A percentile compares a stretch with the other conserved stretches of the same genome.
These are phyloP conservation scores for Lycium barbarum DNA, from an alignment of 257 asterid species.

Conservation along the genomic window DNA sequence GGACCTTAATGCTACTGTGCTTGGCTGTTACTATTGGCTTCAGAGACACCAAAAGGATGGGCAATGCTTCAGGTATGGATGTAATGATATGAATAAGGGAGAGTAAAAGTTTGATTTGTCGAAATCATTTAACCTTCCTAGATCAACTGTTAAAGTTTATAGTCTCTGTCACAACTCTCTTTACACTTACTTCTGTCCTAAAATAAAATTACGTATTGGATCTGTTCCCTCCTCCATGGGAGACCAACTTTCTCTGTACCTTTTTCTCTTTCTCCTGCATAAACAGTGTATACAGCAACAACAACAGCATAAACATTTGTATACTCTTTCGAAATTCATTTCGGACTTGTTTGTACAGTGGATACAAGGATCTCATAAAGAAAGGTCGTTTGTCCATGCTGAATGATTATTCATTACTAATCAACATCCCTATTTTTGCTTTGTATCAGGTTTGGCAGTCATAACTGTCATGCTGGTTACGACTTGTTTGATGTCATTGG, in stretches of 20 bases:
- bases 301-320: not conserved
- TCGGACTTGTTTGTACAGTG: not conserved
- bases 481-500: conserved; percentile 92
- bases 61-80: conserved; percentile 75
- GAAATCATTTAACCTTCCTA: not conserved
- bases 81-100: conserved; percentile 1
- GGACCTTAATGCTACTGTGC: conserved; percentile 81
- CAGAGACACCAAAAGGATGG: conserved; percentile 41
- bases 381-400: not conserved
- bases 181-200: not conserved
- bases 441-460: conserved; percentile 77
- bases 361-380: not conserved
- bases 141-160: not conserved
- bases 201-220: not conserved
- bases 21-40: conserved; percentile 89
- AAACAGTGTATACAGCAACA: not conserved
- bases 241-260: not conserved
- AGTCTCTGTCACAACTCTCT: not conserved
- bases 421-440: conserved; percentile 3
- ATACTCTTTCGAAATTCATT: not conserved
- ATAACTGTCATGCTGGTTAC: conserved; percentile 97
- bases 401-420: not conserved
- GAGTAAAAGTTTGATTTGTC: not conserved
- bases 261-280: not conserved
- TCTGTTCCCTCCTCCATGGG: not conserved